These are phyloP conservation scores for Schizosaccharomyces octosporus DNA, from an alignment of 805 yeast genomes.

Conservation along the genomic window DNA sequence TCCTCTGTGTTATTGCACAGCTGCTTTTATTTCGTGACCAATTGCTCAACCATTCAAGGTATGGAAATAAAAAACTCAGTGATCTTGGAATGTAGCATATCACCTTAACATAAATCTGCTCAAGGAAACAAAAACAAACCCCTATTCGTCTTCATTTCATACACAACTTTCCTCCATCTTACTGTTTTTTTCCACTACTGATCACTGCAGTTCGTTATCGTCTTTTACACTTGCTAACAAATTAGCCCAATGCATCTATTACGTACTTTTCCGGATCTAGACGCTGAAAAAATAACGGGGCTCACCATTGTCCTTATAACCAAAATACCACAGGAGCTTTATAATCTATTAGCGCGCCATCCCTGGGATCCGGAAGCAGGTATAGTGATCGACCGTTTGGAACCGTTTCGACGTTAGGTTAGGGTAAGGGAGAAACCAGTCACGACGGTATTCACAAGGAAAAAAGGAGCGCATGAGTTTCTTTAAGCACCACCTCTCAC, in stretches of 20 bases:
- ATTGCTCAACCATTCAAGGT: conserved; percentile 17
- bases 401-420: not conserved
- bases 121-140: not conserved
- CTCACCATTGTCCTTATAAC: conserved; percentile 60
- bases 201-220: not conserved
- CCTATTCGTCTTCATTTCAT: not conserved
- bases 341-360: conserved; percentile 38
- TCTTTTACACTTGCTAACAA: not conserved
- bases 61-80: not conserved
- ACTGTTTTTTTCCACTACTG: not conserved
- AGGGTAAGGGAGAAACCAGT: not conserved
- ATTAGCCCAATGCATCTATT: conserved; percentile 44
- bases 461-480: not conserved
- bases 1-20: conserved; percentile 64
- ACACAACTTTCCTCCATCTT: not conserved
- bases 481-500: not conserved
- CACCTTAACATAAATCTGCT: not conserved
- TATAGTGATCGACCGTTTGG: not conserved
- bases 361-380: conserved; percentile 21
- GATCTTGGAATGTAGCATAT: not conserved
- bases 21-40: conserved; percentile 40
- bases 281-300: conserved; percentile 51
- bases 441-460: not conserved
- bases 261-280: conserved; percentile 45
- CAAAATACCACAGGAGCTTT: conserved; percentile 38